Base-by-base conservation (phyloP, 108 stramenopile species). In the Halocafeteria seosinensis region DNA sequence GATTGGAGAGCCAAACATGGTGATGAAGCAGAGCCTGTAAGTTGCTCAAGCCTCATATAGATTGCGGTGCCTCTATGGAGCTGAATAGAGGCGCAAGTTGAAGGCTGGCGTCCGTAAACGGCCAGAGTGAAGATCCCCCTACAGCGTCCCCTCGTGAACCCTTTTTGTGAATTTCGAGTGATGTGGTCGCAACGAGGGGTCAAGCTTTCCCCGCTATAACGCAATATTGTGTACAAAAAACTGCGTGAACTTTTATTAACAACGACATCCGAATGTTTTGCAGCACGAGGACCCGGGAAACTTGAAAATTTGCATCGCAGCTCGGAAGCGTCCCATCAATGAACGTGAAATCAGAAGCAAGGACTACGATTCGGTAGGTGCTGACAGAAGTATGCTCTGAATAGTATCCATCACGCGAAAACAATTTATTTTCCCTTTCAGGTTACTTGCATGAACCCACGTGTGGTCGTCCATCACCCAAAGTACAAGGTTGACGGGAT, bases 401-500 rank as follows among this genome's bases (percentile, higher is more conserved):
- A n/a, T n/a, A n/a, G n/a, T n/a, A n/a, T n/a, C n/a, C n/a, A n/a
- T n/a, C n/a, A n/a, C n/a, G n/a, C 42, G 42, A n/a, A 47, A 47
- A 47, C 17, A n/a, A 47, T 17, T 47, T 47, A 47, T 47, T 47
- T 47, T 17, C 42, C 42, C 42, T 47, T 47, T 17, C 21, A 17
- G 42, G 85, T 98, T 8, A 90, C 90, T 12, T 87, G 85, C 50
- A 70, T 83, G 38, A 90, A 95, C 76, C 94, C 92, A 1, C 66
- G 72, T 50, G 89, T 90, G 0, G 86, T 86, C 62, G 90, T 98
- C 42, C 97, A 98, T 68, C 84, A 80, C 61, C 88, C 91, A 62
- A 94, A 93, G 71, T 69, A 89, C 24, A 75, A 84, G 34, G 97
- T 98, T 21, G 97, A 98, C 76, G 94, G 97, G 6, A 95, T 95